Conservation (phyloP, 371 early-diverging fungal species). For the Zychaea mexicana region DNA sequence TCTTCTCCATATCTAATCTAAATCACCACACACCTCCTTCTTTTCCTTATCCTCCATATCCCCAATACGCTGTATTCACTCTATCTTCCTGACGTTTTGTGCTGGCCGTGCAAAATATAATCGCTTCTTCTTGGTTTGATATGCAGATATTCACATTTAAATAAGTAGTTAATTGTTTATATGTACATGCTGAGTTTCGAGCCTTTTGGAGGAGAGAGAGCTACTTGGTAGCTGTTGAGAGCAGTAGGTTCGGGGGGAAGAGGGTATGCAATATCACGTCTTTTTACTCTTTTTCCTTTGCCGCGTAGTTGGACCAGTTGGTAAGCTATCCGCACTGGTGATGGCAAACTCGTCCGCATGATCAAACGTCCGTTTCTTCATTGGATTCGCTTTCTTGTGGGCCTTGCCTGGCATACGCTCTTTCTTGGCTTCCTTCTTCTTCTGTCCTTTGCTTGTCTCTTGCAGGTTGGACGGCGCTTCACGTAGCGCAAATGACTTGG, state of each 20-base stretch:
- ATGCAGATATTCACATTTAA: not conserved
- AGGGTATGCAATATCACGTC: not conserved
- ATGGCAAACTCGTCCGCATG: conserved; percentile 51
- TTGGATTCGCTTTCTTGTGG: conserved; percentile 30
- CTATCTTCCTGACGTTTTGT: not conserved
- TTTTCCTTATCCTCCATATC: not conserved
- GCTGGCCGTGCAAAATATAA: not conserved
- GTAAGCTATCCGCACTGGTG: conserved; percentile 22
- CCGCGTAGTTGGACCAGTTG: conserved; percentile 41
- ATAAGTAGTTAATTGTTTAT: too few species aligned
- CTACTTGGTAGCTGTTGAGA: too few species aligned
- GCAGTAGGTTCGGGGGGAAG: too few species aligned
- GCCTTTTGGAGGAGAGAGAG: not conserved
- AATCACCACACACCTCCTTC: not conserved
- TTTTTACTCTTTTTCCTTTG: conserved; percentile 28
- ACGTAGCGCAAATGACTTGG: conserved; percentile 93
- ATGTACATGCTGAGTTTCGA: too few species aligned
- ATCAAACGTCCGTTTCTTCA: conserved; percentile 35
- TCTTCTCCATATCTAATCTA: not conserved
- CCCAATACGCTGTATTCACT: not conserved
- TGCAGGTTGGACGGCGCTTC: conserved; percentile 79
- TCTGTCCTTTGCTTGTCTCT: conserved; percentile 41
- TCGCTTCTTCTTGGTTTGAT: not conserved
- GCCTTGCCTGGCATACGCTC: conserved; percentile 41
- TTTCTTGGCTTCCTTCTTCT: conserved; percentile 51